A percentile compares a stretch with the other conserved stretches of the same genome.
Conservation (phyloP, 371 early-diverging fungal species). For the Coemansia sp. region DNA sequence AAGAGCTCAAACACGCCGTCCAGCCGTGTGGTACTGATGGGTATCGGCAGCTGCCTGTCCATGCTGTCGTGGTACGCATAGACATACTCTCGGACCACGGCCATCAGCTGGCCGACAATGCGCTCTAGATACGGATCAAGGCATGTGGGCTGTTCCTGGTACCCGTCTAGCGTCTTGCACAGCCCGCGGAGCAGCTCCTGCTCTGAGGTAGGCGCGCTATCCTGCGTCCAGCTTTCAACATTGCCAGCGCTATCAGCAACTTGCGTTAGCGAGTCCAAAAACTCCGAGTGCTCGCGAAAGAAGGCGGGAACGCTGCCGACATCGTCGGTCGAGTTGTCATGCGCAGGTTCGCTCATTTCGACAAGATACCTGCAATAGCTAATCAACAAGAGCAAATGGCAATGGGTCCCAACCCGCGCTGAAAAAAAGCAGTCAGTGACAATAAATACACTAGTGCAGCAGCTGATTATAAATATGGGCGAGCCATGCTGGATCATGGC, state of each 20-base stretch:
- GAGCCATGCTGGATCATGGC: too few relatives aligned
- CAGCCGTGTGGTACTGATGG: slow-evolving; percentile 20
- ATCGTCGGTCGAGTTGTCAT: slow-evolving; percentile 12
- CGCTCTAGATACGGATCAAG: slow-evolving; percentile 82
- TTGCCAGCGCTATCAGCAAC: slow-evolving; percentile 8
- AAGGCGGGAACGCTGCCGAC: slow-evolving; percentile 35
- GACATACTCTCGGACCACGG: slow-evolving; percentile 56
- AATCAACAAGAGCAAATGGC: not conserved
- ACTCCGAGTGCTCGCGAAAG: slow-evolving; percentile 34
- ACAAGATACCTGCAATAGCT: not conserved
- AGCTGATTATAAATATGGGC: too few relatives aligned
- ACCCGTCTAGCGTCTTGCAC: slow-evolving; percentile 55
- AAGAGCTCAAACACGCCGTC: slow-evolving; percentile 25
- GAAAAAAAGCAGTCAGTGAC: too few relatives aligned
- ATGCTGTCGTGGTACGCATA: slow-evolving; percentile 42
- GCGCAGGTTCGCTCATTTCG: slow-evolving; percentile 11
- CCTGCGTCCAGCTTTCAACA: slow-evolving; percentile 12
- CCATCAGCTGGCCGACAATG: slow-evolving; percentile 67
- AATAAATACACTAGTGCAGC: too few relatives aligned
- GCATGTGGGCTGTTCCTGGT: slow-evolving; percentile 87
- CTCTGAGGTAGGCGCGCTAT: slow-evolving; percentile 14
- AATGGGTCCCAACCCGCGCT: not conserved
- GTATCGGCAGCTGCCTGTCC: not conserved
- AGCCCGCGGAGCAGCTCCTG: slow-evolving; percentile 18
- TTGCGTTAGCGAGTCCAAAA: slow-evolving; percentile 18